A percentile compares a stretch with the other conserved stretches of the same genome.
Evolutionary conservation across 129 eudicot species (phyloP).

Genomic region (Gnaphalium uliginosum): DNA sequence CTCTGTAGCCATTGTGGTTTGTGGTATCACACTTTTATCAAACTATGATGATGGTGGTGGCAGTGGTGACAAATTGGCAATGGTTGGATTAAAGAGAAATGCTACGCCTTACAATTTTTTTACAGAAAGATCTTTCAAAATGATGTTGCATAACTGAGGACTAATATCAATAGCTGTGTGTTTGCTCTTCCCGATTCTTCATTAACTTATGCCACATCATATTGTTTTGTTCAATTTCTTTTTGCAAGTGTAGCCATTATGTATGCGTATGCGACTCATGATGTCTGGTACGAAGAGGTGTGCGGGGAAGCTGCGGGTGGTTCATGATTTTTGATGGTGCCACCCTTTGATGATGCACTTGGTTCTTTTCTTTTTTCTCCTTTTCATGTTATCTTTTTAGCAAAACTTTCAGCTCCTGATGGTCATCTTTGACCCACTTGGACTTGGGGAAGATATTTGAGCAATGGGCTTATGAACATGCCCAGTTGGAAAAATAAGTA

Average conservation of each 20-base stretch:
- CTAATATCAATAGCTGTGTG: not conserved
- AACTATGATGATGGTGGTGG: not conserved
- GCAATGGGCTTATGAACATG: no score
- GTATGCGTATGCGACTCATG: no score
- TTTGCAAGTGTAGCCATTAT: not conserved
- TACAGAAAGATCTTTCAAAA: no score
- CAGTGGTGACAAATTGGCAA: not conserved
- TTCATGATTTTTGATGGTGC: not conserved
- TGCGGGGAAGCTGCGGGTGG: not conserved
- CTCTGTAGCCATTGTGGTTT: not conserved
- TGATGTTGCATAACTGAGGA: no score
- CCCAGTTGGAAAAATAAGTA: no score
- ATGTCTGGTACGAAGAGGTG: no score
- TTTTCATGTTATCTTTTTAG: no score
- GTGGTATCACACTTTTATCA: not conserved
- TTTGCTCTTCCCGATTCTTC: not conserved
- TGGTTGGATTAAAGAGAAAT: not conserved
- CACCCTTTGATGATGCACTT: not conserved
- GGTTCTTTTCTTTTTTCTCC: no score
- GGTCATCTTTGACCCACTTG: no score
- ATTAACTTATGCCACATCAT: not conserved
- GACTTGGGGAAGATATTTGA: not conserved
- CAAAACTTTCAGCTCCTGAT: no score
- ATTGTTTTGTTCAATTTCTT: not conserved
- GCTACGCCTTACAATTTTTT: no score